Evolutionary conservation across 257 asterid species (phyloP).

Genomic region (Solanum neorickii): DNA sequence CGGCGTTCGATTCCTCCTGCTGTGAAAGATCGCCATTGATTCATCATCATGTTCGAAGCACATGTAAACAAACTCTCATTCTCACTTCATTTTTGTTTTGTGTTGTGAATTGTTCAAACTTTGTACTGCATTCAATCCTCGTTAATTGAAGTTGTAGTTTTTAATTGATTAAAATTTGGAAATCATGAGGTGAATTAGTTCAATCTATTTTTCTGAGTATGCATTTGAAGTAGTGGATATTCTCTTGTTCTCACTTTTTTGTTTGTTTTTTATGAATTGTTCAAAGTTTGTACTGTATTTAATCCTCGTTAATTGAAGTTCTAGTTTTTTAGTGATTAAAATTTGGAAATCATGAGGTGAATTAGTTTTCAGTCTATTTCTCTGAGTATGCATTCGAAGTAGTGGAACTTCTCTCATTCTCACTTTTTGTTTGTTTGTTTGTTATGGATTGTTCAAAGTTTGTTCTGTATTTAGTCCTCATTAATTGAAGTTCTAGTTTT

Average conservation of each 20-base stretch:
- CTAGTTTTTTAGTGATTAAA: background rate
- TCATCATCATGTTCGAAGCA: conserved; percentile 40
- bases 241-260: background rate
- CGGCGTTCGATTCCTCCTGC: background rate
- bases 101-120: background rate
- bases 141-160: background rate
- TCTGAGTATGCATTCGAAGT: background rate
- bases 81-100: background rate
- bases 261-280: background rate
- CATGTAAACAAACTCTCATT: conserved; percentile 20
- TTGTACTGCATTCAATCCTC: background rate
- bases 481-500: background rate
- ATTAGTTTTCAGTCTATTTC: background rate
- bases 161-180: background rate
- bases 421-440: background rate
- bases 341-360: background rate
- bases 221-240: background rate
- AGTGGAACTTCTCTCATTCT: background rate
- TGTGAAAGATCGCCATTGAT: background rate
- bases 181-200: background rate
- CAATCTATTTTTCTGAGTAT: background rate
- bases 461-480: background rate
- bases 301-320: background rate
- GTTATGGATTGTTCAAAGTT: background rate
- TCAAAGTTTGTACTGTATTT: background rate